Evolutionary conservation across 108 stramenopile genomes (phyloP).

Genomic region (Nannochloropsis gaditana): DNA sequence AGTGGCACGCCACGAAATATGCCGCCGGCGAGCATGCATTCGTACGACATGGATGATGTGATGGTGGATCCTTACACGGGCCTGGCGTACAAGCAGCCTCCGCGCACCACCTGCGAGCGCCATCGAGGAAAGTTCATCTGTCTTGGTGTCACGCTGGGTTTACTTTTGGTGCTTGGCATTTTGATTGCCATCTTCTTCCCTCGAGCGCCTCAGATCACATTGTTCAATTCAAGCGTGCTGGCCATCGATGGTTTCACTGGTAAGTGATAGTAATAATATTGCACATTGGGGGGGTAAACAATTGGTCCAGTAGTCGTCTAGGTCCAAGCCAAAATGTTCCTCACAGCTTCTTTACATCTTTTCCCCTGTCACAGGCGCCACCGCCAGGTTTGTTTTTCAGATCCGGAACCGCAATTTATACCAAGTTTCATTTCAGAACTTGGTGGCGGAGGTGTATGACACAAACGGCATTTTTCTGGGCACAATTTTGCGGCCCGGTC

Average conservation of each 20-base stretch:
- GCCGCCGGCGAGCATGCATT: too few relatives aligned
- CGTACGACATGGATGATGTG: too few relatives aligned
- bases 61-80: too few relatives aligned
- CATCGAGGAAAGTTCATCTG: not conserved
- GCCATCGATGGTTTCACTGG: not conserved
- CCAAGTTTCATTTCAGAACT: not conserved
- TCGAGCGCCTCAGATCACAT: not conserved
- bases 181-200: conserved; percentile 13
- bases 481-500: not conserved
- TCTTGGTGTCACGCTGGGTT: not conserved
- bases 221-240: not conserved
- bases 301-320: too few relatives aligned
- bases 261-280: not conserved
- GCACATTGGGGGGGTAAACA: too few relatives aligned
- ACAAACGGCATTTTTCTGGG: not conserved
- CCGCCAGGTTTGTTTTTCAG: not conserved
- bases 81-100: too few relatives aligned
- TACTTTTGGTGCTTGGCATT: not conserved
- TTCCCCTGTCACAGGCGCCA: not conserved
- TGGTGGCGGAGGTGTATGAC: conserved; percentile 12
- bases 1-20: too few relatives aligned
- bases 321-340: not conserved
- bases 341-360: not conserved
- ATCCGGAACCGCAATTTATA: not conserved
- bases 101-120: too few relatives aligned